These are phyloP conservation scores for Aspergillus sparsus DNA, from an alignment of 495 filamentous ascomycete species.

Conservation along the genomic window DNA sequence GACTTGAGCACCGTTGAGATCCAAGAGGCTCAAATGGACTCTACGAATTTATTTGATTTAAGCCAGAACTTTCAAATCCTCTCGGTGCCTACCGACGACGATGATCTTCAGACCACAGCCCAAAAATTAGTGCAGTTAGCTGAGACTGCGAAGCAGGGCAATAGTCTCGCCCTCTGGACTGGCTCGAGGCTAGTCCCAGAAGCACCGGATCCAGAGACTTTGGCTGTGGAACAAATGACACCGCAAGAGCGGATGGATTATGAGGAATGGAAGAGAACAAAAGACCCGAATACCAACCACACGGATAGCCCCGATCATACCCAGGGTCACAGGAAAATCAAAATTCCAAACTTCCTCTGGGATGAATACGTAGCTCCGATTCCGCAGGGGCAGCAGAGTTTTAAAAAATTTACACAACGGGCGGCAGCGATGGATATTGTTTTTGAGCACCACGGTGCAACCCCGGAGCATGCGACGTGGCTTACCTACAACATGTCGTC, in stretches of 20 bases:
- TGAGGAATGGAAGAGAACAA: conserved; percentile 26
- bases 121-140: conserved; percentile 29
- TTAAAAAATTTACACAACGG: conserved; percentile 29
- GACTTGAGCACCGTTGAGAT: no score
- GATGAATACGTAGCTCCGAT: conserved; percentile 19
- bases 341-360: conserved; percentile 30
- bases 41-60: neutral
- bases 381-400: conserved; percentile 15
- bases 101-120: conserved; percentile 29
- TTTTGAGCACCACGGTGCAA: conserved; percentile 27
- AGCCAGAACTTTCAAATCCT: conserved; percentile 19
- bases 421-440: conserved; percentile 35
- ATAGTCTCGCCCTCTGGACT: conserved; percentile 27
- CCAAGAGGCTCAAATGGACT: neutral
- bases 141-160: conserved; percentile 20
- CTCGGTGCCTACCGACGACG: conserved; percentile 22
- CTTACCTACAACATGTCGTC: conserved; percentile 22
- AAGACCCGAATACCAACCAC: neutral
- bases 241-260: conserved; percentile 22
- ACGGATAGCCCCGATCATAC: neutral
- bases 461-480: conserved; percentile 34
- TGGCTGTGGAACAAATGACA: conserved; percentile 29
- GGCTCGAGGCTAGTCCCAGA: conserved; percentile 16
- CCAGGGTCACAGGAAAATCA: no score
- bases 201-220: conserved; percentile 18